A percentile compares a stretch with the other conserved stretches of the same genome.
Conservation (phyloP, 306 rosid genomes). For the Adenanthera pavonina region DNA sequence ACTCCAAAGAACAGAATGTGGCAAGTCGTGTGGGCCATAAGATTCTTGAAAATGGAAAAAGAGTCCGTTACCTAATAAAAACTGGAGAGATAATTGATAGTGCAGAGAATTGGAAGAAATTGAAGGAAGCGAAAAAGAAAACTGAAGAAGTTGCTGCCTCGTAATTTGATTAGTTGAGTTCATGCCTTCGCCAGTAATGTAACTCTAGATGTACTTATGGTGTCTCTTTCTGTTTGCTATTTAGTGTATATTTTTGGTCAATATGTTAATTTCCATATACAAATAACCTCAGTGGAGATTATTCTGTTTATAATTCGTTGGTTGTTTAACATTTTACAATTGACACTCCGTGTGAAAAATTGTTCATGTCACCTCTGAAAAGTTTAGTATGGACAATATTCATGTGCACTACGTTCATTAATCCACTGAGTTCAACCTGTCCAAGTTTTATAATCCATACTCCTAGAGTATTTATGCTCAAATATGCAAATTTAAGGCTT, state of each 20-base stretch:
- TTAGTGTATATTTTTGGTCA: conserved; percentile 33
- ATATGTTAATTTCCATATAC: conserved; percentile 24
- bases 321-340: conserved; percentile 12
- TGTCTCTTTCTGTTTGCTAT: conserved; percentile 26
- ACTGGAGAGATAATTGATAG: conserved; percentile 88
- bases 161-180: conserved; percentile 43
- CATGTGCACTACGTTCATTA: conserved; percentile 6
- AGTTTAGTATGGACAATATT: not conserved
- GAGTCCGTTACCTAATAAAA: conserved; percentile 86
- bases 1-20: conserved; percentile 85
- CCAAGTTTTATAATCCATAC: not conserved
- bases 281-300: conserved; percentile 20
- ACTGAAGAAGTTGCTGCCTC: conserved; percentile 73
- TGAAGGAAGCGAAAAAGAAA: conserved; percentile 62
- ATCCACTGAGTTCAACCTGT: too few species aligned
- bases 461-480: conserved; percentile 50
- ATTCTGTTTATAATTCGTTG: conserved; percentile 27
- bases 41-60: conserved; percentile 75
- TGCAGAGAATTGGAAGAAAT: conserved; percentile 78
- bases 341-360: conserved; percentile 6
- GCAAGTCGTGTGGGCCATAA: conserved; percentile 96
- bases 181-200: conserved; percentile 46
- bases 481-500: conserved; percentile 43
- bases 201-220: conserved; percentile 40
- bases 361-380: conserved; percentile 19